Percentiles rank a stretch among this genome's conserved stretches.
These are phyloP conservation scores for Globisporangium splendens DNA, from an alignment of 352 stramenopile species.

Conservation along the genomic window DNA sequence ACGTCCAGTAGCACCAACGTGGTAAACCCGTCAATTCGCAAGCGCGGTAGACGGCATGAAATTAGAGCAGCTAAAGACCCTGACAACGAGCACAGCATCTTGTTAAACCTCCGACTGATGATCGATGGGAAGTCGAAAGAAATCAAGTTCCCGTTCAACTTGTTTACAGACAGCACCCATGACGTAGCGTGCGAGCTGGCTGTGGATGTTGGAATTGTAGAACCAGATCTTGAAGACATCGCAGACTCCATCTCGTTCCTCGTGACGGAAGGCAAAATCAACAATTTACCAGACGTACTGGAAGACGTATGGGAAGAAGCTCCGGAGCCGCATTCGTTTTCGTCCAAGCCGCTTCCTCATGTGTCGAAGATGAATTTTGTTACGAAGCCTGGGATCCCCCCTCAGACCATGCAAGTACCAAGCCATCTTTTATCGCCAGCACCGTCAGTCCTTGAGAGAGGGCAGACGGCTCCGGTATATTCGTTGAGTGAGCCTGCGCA, in stretches of 20 bases:
- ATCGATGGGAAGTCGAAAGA: slow-evolving; percentile 93
- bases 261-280: slow-evolving; percentile 83
- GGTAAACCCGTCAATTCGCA: slow-evolving; percentile 19
- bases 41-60: slow-evolving; percentile 72
- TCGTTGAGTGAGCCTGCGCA: slow-evolving; percentile 11
- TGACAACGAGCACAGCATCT: slow-evolving; percentile 77
- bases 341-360: slow-evolving; percentile 68
- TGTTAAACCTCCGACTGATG: slow-evolving; percentile 88
- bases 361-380: slow-evolving; percentile 82
- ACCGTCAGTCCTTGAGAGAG: slow-evolving; percentile 5
- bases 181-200: slow-evolving; percentile 95
- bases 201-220: slow-evolving; percentile 90
- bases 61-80: slow-evolving; percentile 81
- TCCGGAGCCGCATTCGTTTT: slow-evolving; percentile 79
- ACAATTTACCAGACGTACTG: slow-evolving; percentile 71
- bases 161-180: slow-evolving; percentile 92
- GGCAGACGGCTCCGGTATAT: slow-evolving; percentile 6
- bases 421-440: slow-evolving; percentile 13
- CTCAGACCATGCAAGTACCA: slow-evolving; percentile 12
- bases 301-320: slow-evolving; percentile 87
- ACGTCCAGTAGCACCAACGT: slow-evolving; percentile 2
- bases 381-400: slow-evolving; percentile 12
- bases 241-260: slow-evolving; percentile 91
- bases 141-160: slow-evolving; percentile 95
- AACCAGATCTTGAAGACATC: slow-evolving; percentile 92